Conservation (phyloP, 177 flowering plant genomes). For the Vitis hybrid region DNA sequence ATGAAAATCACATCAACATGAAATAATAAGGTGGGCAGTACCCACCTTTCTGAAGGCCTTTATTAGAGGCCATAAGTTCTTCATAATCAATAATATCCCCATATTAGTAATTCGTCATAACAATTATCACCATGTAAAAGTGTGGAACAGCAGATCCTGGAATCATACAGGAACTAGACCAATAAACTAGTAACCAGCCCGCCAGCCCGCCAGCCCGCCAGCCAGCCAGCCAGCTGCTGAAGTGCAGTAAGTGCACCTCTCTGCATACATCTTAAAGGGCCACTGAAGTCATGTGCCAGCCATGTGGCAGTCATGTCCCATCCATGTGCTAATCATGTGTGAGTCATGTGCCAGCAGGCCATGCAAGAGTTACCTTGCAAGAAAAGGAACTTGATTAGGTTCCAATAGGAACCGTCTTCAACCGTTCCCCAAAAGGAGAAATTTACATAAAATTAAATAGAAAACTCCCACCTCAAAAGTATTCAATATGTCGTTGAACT, state of each 20-base stretch:
- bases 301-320: too few species aligned
- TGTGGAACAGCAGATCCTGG: neutral
- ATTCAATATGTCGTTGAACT: slow-evolving; percentile 63
- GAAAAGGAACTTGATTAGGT: neutral
- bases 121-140: neutral
- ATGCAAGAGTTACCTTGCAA: slow-evolving; percentile 1
- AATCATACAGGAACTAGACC: too few species aligned
- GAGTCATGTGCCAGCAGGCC: neutral
- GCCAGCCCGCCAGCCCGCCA: too few species aligned
- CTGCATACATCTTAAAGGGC: too few species aligned
- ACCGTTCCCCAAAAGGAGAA: neutral
- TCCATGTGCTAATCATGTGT: too few species aligned
- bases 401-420: too few species aligned
- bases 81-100: neutral
- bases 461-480: slow-evolving; percentile 64
- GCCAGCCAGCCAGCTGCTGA: too few species aligned
- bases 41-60: neutral
- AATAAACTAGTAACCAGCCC: too few species aligned
- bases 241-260: too few species aligned
- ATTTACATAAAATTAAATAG: neutral
- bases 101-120: neutral
- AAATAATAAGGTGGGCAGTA: neutral
- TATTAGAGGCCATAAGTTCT: neutral
- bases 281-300: too few species aligned
- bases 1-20: neutral